These are phyloP conservation scores for Fusarium sp. DNA, from an alignment of 2,329 filamentous ascomycete species.

Conservation along the genomic window DNA sequence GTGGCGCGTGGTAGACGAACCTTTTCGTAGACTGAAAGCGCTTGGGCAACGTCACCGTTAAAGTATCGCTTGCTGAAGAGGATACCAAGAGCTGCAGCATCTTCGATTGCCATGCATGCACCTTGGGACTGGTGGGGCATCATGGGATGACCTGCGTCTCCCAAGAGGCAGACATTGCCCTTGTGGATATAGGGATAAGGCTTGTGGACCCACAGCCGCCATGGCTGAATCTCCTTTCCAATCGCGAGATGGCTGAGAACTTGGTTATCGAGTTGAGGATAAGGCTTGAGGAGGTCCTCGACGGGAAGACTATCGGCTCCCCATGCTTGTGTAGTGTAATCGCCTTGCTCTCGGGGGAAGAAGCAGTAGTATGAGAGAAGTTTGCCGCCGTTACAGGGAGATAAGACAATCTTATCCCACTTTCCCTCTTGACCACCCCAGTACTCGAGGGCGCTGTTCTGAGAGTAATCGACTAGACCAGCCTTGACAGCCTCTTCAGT, in stretches of 20 bases:
- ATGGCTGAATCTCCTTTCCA: constrained; percentile 72
- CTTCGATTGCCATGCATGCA: constrained; percentile 76
- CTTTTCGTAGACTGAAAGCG: constrained; percentile 64
- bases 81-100: constrained; percentile 72
- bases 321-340: constrained; percentile 73
- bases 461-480: constrained; percentile 72
- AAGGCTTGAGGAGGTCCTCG: constrained; percentile 71
- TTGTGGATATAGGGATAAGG: constrained; percentile 70
- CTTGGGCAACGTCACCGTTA: constrained; percentile 60
- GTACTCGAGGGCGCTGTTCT: constrained; percentile 73
- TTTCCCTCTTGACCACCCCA: constrained; percentile 75
- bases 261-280: constrained; percentile 68
- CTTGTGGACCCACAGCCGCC: constrained; percentile 71
- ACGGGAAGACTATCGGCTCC: constrained; percentile 63
- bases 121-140: constrained; percentile 78
- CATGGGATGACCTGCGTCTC: constrained; percentile 77
- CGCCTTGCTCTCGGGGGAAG: constrained; percentile 62
- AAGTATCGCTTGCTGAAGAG: constrained; percentile 65
- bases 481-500: constrained; percentile 70
- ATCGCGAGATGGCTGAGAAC: constrained; percentile 69
- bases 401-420: constrained; percentile 78
- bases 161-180: constrained; percentile 67
- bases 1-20: constrained; percentile 67
- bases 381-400: constrained; percentile 74
- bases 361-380: constrained; percentile 78